Conservation (phyloP, 768 basidiomycete species). For the Psilocybe tampanensis region DNA sequence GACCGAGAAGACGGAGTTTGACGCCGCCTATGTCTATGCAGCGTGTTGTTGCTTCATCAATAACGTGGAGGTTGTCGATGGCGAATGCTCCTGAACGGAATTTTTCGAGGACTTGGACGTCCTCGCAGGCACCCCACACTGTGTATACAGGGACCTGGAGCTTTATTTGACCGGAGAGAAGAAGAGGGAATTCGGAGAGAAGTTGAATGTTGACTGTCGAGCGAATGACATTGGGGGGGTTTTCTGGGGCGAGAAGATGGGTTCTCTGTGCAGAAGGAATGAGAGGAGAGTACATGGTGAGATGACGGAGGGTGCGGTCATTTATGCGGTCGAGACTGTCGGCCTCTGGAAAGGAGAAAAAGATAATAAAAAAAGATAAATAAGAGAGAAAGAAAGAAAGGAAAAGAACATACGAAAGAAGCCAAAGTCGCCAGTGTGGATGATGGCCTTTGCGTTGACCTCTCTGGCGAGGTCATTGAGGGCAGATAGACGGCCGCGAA, state of each 20-base stretch:
- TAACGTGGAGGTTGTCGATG: slow-evolving; percentile 87
- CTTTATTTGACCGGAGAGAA: slow-evolving; percentile 88
- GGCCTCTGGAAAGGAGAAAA: slow-evolving; percentile 49
- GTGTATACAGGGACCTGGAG: slow-evolving; percentile 94
- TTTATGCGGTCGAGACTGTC: slow-evolving; percentile 86
- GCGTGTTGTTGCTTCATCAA: slow-evolving; percentile 96
- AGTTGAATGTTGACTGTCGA: slow-evolving; percentile 73
- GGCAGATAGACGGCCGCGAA: slow-evolving; percentile 82
- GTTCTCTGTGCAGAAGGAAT: slow-evolving; percentile 82
- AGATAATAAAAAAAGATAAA: neutral
- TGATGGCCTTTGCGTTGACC: slow-evolving; percentile 86
- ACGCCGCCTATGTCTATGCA: slow-evolving; percentile 91
- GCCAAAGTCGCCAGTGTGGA: slow-evolving; percentile 99
- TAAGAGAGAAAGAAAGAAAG: neutral
- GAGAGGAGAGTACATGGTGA: slow-evolving; percentile 95
- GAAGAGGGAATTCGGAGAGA: slow-evolving; percentile 92
- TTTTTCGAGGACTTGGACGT: slow-evolving; percentile 91
- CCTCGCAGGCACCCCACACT: slow-evolving; percentile 97
- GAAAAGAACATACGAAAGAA: slow-evolving; percentile 72
- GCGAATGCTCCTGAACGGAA: slow-evolving; percentile 82
- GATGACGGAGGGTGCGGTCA: slow-evolving; percentile 94
- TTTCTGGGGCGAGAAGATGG: slow-evolving; percentile 74
- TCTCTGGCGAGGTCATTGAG: slow-evolving; percentile 92
- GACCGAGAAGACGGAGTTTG: slow-evolving; percentile 90
- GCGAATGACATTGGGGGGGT: slow-evolving; percentile 69